Base-by-base conservation (phyloP, 345 rosid species). In the Linum tenue region DNA sequence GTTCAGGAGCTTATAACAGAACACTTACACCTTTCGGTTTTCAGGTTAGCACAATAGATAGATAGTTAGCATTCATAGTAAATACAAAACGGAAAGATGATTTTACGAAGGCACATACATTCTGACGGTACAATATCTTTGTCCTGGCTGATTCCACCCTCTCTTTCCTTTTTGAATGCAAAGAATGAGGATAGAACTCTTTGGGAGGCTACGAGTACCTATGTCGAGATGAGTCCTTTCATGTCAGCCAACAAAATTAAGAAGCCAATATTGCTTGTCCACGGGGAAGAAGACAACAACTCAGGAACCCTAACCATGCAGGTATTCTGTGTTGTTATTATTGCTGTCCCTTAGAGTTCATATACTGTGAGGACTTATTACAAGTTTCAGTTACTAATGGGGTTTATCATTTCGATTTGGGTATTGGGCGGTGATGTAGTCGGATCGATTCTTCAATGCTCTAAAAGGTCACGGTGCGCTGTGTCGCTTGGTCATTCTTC, bases 161-260 rank as follows among this genome's bases (percentile, higher is more conserved):
- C 31, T 11, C 50, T 7, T 43, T 43, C 14, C 14, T 9, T 48
- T 48, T 12, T 48, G 53, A 48, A 48, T 48, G 63, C 7, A 14
- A 74, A 90, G 99, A 84, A 94, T 59, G 99, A 94, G 82, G 99
- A 88, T 75, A 88, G 99, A 71, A 90, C 99, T 60, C 85, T 91
- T 43, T 94, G 97, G 99, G 96, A 94, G 77, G 97, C 99, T 55
- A 82, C 95, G 31, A 75, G 38, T 64, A 83, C 79, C 4, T 94
- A 91, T n/a, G 91, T 94, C 56, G 95, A 85, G 77, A 88, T 94
- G 99, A 94, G 99, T 69, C 99, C 99, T 8, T 94, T 88, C 80
- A 85, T 94, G 87, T 82, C 95, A 5, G 97, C 99, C 22, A 80
- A 94, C 79, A 94, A 84, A 81, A 87, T 91, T 75, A 94, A 86